Evolutionary conservation across 2,329 filamentous ascomycete genomes (phyloP).

Genomic region (Decorospora gaudefroyi): DNA sequence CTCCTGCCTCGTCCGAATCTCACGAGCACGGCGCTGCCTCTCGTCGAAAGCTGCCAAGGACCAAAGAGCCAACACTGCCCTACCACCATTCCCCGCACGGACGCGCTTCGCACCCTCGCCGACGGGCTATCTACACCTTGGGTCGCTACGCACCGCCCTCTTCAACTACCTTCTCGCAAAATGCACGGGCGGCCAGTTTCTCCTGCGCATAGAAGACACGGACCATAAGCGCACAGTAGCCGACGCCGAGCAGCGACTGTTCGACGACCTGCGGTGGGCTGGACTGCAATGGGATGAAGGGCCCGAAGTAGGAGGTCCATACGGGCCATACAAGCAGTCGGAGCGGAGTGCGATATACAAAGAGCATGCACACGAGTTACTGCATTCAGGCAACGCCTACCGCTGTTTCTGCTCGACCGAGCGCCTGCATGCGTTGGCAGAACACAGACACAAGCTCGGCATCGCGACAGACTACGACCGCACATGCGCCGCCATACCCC

Average conservation of each 20-base stretch:
- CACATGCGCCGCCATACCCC: constrained; percentile 70
- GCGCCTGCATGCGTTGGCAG: constrained; percentile 69
- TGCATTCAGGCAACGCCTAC: constrained; percentile 77
- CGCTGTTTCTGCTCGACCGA: constrained; percentile 87
- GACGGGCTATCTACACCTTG: constrained; percentile 90
- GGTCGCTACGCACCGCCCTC: constrained; percentile 88
- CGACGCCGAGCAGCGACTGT: constrained; percentile 77
- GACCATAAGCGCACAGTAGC: constrained; percentile 83
- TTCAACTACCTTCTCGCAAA: constrained; percentile 93
- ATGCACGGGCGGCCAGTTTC: constrained; percentile 84
- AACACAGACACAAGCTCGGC: constrained; percentile 63
- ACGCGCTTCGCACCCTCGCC: constrained; percentile 95
- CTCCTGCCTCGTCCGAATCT: constrained; percentile 35
- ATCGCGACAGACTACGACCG: constrained; percentile 68
- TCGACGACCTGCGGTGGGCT: constrained; percentile 83
- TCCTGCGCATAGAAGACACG: constrained; percentile 92
- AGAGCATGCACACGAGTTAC: constrained; percentile 68
- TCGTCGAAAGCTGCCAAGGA: constrained; percentile 19
- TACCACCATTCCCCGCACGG: constrained; percentile 51
- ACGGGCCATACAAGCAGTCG: constrained; percentile 88
- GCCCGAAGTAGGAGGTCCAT: constrained; percentile 77
- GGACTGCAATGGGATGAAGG: constrained; percentile 94
- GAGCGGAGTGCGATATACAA: constrained; percentile 75
- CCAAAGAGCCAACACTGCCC: constrained; percentile 20
- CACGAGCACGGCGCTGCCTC: constrained; percentile 19